Evolutionary conservation across 1,284 basidiomycete species (phyloP).

Genomic region (Cystobasidium slooffiae): DNA sequence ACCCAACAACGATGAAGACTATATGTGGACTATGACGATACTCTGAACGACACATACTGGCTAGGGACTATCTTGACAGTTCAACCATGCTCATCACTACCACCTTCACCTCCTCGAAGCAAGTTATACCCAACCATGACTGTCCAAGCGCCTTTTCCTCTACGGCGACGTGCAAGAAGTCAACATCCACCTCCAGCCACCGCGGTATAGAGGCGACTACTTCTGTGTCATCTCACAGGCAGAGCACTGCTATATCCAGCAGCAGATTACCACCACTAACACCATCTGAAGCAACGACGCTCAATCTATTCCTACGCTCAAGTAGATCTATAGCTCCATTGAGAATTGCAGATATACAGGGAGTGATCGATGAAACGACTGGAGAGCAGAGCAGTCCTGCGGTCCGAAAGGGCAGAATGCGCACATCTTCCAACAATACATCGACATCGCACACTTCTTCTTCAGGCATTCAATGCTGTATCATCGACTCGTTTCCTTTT

Average conservation of each 20-base stretch:
- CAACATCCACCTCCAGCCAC: conserved; percentile 20
- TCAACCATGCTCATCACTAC: conserved; percentile 13
- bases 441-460: background rate
- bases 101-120: background rate
- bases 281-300: conserved; percentile 3
- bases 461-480: conserved; percentile 18
- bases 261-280: background rate
- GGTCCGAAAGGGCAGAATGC: conserved; percentile 17
- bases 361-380: conserved; percentile 6
- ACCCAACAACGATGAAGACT: background rate
- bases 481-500: conserved; percentile 31
- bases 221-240: background rate
- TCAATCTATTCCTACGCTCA: conserved; percentile 34
- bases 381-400: background rate
- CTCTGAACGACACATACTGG: background rate
- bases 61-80: background rate
- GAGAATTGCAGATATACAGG: conserved; percentile 31
- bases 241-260: background rate
- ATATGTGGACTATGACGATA: background rate
- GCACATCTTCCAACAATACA: background rate
- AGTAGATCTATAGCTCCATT: conserved; percentile 13
- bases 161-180: conserved; percentile 6
- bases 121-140: background rate
- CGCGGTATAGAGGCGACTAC: too few species aligned
- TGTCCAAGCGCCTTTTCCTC: background rate